A percentile compares a stretch with the other conserved stretches of the same genome.
Evolutionary conservation across 192 early-diverging fungal genomes (phyloP).

Genomic region (Diversispora eburnea): DNA sequence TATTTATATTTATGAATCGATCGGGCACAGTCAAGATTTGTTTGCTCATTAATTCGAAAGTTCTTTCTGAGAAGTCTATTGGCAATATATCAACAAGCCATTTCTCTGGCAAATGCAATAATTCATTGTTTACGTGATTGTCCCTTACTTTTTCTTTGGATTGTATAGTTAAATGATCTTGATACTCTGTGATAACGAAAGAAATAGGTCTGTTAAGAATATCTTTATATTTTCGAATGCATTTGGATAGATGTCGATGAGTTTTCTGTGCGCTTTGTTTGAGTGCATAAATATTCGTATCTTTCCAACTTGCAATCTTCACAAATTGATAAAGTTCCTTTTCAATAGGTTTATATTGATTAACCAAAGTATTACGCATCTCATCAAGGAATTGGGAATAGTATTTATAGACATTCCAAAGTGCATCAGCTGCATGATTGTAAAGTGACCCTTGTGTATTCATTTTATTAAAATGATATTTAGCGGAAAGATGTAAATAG

Average conservation of each 20-base stretch:
- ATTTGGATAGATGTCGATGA: conserved; percentile 88
- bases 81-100: conserved; percentile 41
- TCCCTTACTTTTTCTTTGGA: conserved; percentile 4
- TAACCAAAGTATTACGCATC: conserved; percentile 55
- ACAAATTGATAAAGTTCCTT: conserved; percentile 92
- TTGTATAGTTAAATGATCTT: conserved; percentile 31
- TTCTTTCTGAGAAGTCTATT: conserved; percentile 29
- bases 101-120: not conserved
- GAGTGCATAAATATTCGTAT: conserved; percentile 90
- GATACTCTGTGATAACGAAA: conserved; percentile 58
- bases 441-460: not conserved
- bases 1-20: conserved; percentile 42
- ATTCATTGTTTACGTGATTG: not conserved
- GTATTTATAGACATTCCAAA: conserved; percentile 76
- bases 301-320: conserved; percentile 95
- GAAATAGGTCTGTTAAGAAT: conserved; percentile 72
- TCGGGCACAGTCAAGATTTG: conserved; percentile 20
- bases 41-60: conserved; percentile 8
- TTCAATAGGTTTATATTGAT: conserved; percentile 66
- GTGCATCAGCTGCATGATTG: conserved; percentile 38
- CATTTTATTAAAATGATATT: conserved; percentile 30
- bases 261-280: conserved; percentile 86
- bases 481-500: conserved; percentile 46
- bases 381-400: conserved; percentile 70
- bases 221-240: conserved; percentile 80